Conservation (phyloP, 306 rosid species). For the Cotoneaster glaucophyllus region DNA sequence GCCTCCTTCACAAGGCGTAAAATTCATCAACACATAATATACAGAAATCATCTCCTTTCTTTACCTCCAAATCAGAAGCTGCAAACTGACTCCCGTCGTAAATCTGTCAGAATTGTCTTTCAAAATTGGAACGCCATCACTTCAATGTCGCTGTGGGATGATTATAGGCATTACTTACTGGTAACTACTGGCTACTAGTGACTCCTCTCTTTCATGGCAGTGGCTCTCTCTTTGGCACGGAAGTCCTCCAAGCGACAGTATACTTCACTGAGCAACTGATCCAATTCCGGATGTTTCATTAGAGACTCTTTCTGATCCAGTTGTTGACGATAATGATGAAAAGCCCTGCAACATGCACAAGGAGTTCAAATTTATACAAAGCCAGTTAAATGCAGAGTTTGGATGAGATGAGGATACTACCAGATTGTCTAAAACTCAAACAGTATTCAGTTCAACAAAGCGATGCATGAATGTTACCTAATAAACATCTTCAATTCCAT, state of each 20-base stretch:
- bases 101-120: conserved; percentile 37
- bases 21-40: conserved; percentile 33
- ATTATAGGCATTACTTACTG: conserved; percentile 17
- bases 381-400: neutral
- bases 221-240: conserved; percentile 64
- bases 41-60: conserved; percentile 42
- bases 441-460: neutral
- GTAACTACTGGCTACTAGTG: conserved; percentile 22
- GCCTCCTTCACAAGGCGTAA: conserved; percentile 16
- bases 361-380: neutral
- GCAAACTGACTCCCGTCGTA: conserved; percentile 28
- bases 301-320: conserved; percentile 47
- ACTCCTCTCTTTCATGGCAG: conserved; percentile 27
- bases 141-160: conserved; percentile 14
- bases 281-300: conserved; percentile 67
- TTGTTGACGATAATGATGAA: conserved; percentile 67
- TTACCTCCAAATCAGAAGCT: conserved; percentile 43
- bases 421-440: neutral
- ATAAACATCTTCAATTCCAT: neutral
- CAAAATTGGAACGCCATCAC: conserved; percentile 49
- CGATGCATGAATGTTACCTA: too few species aligned
- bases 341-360: conserved; percentile 66
- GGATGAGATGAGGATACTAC: neutral
- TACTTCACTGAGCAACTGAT: conserved; percentile 66
- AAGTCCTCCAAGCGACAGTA: conserved; percentile 76